Conservation (phyloP, 2,329 filamentous ascomycete genomes). For the Pseudocercospora eumusae region DNA sequence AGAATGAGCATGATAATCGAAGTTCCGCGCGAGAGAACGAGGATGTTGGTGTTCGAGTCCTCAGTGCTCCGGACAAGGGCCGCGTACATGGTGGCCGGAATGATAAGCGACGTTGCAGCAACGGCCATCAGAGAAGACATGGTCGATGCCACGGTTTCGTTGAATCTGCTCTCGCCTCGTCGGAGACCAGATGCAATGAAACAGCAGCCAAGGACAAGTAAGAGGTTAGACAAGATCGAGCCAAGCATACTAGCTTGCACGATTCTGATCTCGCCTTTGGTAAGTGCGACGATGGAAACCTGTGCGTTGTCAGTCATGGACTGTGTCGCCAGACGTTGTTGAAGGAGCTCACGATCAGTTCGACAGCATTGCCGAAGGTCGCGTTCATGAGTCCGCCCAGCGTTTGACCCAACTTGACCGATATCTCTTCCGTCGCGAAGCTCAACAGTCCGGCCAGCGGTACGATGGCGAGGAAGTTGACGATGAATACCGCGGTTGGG, state of each 20-base stretch:
- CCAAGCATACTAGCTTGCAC: conserved; percentile 98
- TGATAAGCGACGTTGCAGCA: conserved; percentile 56
- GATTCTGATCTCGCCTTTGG: conserved; percentile 83
- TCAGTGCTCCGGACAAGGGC: conserved; percentile 45
- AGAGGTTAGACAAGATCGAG: conserved; percentile 89
- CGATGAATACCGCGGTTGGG: conserved; percentile 67
- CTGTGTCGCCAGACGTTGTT: no score
- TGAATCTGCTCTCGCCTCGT: conserved; percentile 58
- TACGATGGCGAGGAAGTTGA: conserved; percentile 81
- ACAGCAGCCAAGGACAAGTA: conserved; percentile 66
- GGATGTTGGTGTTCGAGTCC: conserved; percentile 48
- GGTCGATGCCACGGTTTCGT: conserved; percentile 74
- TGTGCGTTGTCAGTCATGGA: conserved; percentile 14
- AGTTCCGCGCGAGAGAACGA: conserved; percentile 56
- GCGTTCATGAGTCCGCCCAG: conserved; percentile 73
- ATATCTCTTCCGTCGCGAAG: conserved; percentile 77
- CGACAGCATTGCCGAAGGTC: conserved; percentile 78
- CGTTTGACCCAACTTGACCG: conserved; percentile 69
- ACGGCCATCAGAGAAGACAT: conserved; percentile 65
- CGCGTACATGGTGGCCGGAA: conserved; percentile 56
- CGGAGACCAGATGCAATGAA: conserved; percentile 54
- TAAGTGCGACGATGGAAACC: conserved; percentile 84
- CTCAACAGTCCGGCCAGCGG: conserved; percentile 72
- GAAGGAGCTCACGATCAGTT: conserved; percentile 60
- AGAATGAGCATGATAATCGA: conserved; percentile 57